Evolutionary conservation across 495 filamentous ascomycete species (phyloP).

Genomic region (Penicillium dipodomyicola): DNA sequence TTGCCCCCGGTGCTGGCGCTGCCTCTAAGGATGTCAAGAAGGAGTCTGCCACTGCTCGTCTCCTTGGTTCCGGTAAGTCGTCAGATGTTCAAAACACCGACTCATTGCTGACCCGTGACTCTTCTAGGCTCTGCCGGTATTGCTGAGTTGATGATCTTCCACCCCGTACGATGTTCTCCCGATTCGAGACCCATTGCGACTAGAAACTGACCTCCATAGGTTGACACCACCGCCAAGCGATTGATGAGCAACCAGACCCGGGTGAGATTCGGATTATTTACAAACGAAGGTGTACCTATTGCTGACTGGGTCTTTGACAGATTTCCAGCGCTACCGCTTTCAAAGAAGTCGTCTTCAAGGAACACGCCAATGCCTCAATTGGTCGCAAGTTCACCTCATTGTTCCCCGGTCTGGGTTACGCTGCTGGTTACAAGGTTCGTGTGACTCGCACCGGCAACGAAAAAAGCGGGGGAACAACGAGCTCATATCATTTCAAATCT

Average conservation of each 20-base stretch:
- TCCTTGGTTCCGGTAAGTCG: conserved; percentile 83
- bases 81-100: conserved; percentile 1
- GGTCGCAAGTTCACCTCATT: conserved; percentile 86
- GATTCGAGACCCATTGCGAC: not conserved
- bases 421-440: conserved; percentile 91
- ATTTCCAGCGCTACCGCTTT: conserved; percentile 60
- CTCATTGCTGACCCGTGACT: conserved; percentile 20
- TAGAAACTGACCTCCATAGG: conserved; percentile 50
- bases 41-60: conserved; percentile 82
- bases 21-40: conserved; percentile 70
- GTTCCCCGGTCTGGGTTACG: conserved; percentile 95
- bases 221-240: conserved; percentile 97
- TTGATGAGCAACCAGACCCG: conserved; percentile 96
- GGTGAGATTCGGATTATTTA: conserved; percentile 42
- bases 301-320: conserved; percentile 37
- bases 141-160: conserved; percentile 93
- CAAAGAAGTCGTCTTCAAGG: conserved; percentile 91
- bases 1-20: conserved; percentile 46
- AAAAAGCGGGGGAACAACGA: not conserved
- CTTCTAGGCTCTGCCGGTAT: conserved; percentile 84
- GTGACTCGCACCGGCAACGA: not conserved
- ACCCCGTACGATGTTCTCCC: conserved; percentile 62
- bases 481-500: conserved; percentile 4
- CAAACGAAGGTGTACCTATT: not conserved
- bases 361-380: conserved; percentile 68